These are phyloP conservation scores for Petunia secreta DNA, from an alignment of 257 asterid genomes.

Conservation along the genomic window DNA sequence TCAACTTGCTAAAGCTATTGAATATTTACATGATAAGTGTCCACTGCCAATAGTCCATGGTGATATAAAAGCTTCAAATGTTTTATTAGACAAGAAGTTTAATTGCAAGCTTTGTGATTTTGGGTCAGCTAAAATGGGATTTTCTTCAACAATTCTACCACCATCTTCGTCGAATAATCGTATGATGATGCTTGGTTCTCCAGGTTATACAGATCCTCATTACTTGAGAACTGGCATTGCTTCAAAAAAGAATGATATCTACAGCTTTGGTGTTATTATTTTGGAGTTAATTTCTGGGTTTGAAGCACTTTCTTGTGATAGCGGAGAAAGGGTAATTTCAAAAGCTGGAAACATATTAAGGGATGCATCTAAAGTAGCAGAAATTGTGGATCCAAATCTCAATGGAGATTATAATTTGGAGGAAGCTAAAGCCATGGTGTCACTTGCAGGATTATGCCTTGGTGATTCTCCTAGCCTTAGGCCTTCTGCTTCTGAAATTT, in stretches of 20 bases:
- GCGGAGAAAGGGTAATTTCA: conserved; percentile 52
- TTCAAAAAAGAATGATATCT: conserved; percentile 67
- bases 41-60: conserved; percentile 66
- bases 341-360: conserved; percentile 43
- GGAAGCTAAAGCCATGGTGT: conserved; percentile 59
- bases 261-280: conserved; percentile 65
- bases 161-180: conserved; percentile 26
- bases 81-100: conserved; percentile 53
- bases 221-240: conserved; percentile 70
- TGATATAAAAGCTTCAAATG: conserved; percentile 72
- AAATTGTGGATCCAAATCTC: conserved; percentile 65
- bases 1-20: conserved; percentile 66
- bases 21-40: conserved; percentile 63
- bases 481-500: conserved; percentile 59
- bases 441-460: conserved; percentile 53
- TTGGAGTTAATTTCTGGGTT: conserved; percentile 70
- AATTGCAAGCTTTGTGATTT: conserved; percentile 79
- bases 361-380: conserved; percentile 45
- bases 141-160: conserved; percentile 51
- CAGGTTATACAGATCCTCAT: conserved; percentile 78
- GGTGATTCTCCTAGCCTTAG: conserved; percentile 52
- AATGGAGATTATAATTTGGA: conserved; percentile 42
- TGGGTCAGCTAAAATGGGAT: conserved; percentile 75
- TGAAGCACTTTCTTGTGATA: conserved; percentile 49
- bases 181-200: conserved; percentile 62